Conservation (phyloP, 2,329 filamentous ascomycete species). For the Pseudopithomyces chartarum region DNA sequence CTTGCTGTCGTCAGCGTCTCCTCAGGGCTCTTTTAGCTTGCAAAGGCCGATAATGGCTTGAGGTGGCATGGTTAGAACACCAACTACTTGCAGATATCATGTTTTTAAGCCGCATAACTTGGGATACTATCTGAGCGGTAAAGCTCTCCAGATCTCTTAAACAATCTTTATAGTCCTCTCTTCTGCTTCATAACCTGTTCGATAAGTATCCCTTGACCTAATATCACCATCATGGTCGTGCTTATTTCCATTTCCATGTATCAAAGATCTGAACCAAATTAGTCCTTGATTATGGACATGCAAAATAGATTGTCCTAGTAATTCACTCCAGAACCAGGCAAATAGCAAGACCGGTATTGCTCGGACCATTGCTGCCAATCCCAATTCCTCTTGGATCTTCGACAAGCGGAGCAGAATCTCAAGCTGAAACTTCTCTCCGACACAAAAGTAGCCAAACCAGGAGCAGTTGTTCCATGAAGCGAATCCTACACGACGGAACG, state of each 20-base stretch:
- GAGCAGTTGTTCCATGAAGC: background rate
- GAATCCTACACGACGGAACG: background rate
- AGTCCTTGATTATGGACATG: background rate
- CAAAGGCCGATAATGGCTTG: too few relatives aligned
- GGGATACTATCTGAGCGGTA: too few relatives aligned
- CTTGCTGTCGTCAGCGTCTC: too few relatives aligned
- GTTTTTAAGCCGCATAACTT: too few relatives aligned
- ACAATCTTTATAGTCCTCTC: background rate
- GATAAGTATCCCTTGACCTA: background rate
- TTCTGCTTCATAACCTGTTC: background rate
- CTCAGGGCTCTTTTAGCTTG: too few relatives aligned
- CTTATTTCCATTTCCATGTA: background rate
- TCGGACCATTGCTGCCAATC: background rate
- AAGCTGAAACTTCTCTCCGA: background rate
- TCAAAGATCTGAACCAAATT: background rate
- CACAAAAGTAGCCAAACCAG: slow-evolving; percentile 3
- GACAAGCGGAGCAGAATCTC: background rate
- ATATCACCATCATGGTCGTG: background rate
- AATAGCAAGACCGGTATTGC: background rate
- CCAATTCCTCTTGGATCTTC: background rate
- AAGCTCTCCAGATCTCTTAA: too few relatives aligned
- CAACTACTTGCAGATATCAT: too few relatives aligned
- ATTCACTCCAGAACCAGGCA: background rate
- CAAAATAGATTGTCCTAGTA: background rate
- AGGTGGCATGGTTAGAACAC: too few relatives aligned